Conservation (phyloP, 2,329 filamentous ascomycete genomes). For the Cercospora sp. region DNA sequence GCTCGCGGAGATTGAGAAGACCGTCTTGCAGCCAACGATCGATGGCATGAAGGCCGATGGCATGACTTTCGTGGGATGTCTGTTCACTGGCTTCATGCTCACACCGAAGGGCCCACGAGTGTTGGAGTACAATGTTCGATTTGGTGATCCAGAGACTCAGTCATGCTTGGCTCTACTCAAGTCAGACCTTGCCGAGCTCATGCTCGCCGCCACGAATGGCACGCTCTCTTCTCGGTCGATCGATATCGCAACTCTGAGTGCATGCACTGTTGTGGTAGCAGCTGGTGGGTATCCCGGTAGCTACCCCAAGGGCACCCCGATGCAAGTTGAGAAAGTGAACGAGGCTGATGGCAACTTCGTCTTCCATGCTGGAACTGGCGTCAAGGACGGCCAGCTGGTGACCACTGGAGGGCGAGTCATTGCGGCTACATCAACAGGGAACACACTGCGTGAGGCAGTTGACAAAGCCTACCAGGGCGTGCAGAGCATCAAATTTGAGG, state of each 20-base stretch:
- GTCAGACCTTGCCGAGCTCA: constrained; percentile 82
- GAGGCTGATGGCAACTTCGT: constrained; percentile 60
- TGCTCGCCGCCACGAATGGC: constrained; percentile 79
- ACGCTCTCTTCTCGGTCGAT: constrained; percentile 59
- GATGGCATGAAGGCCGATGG: constrained; percentile 79
- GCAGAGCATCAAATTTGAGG: constrained; percentile 75
- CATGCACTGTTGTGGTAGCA: constrained; percentile 90
- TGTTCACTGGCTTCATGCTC: constrained; percentile 94
- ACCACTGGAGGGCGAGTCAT: constrained; percentile 90
- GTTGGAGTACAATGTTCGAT: constrained; percentile 90
- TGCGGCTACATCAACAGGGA: constrained; percentile 78
- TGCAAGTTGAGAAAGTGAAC: constrained; percentile 56
- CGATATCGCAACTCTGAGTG: constrained; percentile 56
- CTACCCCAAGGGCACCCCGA: constrained; percentile 75
- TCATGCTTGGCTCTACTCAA: constrained; percentile 80
- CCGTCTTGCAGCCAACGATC: constrained; percentile 85
- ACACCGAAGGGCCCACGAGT: constrained; percentile 77
- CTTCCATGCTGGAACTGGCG: constrained; percentile 88
- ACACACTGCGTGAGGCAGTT: constrained; percentile 77
- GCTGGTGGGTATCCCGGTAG: constrained; percentile 85
- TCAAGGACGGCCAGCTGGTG: constrained; percentile 63
- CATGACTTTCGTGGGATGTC: constrained; percentile 69
- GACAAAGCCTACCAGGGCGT: constrained; percentile 85
- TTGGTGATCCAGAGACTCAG: constrained; percentile 90
- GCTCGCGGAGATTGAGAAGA: constrained; percentile 74